These are phyloP conservation scores for Hemisphaericaspora xylanilytica DNA, from an alignment of 1,139 yeast genomes.

Conservation along the genomic window DNA sequence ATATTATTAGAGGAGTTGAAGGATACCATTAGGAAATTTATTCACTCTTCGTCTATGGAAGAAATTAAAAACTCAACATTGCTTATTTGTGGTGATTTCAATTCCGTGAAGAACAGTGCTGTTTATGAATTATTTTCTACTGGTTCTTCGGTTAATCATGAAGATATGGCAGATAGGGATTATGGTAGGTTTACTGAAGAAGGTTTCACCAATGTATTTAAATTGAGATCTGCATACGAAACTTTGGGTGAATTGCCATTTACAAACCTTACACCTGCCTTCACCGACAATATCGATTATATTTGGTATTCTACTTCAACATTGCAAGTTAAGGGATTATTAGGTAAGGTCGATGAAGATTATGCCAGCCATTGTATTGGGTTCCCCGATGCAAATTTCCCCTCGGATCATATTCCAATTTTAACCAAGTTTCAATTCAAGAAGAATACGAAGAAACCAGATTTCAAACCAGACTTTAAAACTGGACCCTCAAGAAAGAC, in stretches of 20 bases:
- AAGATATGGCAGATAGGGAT: conserved; percentile 80
- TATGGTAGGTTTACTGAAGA: conserved; percentile 91
- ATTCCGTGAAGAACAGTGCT: conserved; percentile 83
- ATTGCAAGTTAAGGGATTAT: conserved; percentile 76
- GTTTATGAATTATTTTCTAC: conserved; percentile 86
- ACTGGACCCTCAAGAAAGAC: conserved; percentile 52
- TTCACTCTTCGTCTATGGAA: conserved; percentile 45
- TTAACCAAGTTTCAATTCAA: conserved; percentile 74
- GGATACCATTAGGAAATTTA: conserved; percentile 50
- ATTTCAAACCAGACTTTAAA: conserved; percentile 54
- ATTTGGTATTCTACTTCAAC: conserved; percentile 87
- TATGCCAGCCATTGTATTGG: conserved; percentile 81
- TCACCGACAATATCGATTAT: conserved; percentile 91
- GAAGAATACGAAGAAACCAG: conserved; percentile 43
- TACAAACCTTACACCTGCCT: conserved; percentile 90
- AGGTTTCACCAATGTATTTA: conserved; percentile 79
- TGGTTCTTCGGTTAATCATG: conserved; percentile 71
- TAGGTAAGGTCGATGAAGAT: conserved; percentile 80
- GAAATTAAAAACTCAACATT: conserved; percentile 69
- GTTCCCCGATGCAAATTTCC: conserved; percentile 90
- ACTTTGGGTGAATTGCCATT: conserved; percentile 87
- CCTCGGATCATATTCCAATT: conserved; percentile 91
- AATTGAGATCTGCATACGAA: conserved; percentile 82
- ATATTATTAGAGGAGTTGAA: conserved; percentile 87
- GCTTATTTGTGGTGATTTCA: conserved; percentile 92